These are phyloP conservation scores for Hymenoscyphus fructigenus DNA, from an alignment of 2,329 filamentous ascomycete genomes.

Conservation along the genomic window DNA sequence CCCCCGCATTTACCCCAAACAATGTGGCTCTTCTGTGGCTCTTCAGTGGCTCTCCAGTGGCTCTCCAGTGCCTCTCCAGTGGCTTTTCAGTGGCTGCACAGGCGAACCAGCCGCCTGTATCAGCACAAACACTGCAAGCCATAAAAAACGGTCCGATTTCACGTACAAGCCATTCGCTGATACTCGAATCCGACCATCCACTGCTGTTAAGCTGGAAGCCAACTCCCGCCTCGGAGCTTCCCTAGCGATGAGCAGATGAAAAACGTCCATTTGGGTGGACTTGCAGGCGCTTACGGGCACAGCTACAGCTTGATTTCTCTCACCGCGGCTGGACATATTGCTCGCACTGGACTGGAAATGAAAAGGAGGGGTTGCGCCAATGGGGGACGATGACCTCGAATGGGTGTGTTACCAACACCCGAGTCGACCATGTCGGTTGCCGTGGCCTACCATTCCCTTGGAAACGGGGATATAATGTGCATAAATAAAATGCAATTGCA, in stretches of 20 bases:
- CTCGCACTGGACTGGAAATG: neutral
- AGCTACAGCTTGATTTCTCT: neutral
- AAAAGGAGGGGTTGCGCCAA: neutral
- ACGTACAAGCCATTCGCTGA: neutral
- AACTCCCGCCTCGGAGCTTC: neutral
- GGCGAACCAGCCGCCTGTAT: neutral
- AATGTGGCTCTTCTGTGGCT: too few relatives aligned
- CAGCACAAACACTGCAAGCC: neutral
- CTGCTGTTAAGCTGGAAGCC: neutral
- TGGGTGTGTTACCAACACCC: neutral
- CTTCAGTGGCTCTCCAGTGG: neutral
- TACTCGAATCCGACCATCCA: neutral
- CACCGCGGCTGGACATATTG: neutral
- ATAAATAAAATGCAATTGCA: neutral
- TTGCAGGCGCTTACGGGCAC: neutral
- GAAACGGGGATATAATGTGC: neutral
- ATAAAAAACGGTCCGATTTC: conserved; percentile 3
- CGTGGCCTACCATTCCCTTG: neutral
- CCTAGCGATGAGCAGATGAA: neutral
- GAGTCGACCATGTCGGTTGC: neutral
- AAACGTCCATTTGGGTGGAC: neutral
- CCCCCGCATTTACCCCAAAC: neutral
- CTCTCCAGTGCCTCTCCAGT: neutral
- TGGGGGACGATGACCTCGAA: neutral
- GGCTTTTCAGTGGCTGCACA: neutral